Conservation (phyloP, 495 filamentous ascomycete genomes). For the Penicillium steckii region DNA sequence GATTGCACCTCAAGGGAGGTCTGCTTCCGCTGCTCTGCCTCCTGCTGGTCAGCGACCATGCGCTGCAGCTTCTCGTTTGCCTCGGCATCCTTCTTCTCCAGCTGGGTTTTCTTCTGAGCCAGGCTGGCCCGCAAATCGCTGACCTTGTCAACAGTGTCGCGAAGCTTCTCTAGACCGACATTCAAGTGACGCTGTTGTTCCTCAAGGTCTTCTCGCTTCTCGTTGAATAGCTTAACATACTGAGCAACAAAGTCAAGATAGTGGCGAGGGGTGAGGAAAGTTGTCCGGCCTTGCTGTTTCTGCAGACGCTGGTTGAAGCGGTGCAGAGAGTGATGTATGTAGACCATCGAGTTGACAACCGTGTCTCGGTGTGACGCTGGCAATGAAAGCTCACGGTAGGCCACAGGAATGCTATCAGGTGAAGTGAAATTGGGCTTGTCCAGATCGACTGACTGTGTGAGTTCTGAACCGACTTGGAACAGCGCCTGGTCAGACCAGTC, state of each 20-base stretch:
- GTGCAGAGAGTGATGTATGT: conserved; percentile 92
- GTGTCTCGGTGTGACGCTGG: conserved; percentile 87
- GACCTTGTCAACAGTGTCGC: conserved; percentile 97
- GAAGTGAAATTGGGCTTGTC: conserved; percentile 80
- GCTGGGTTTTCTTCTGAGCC: conserved; percentile 87
- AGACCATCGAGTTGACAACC: conserved; percentile 97
- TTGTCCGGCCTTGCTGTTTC: conserved; percentile 86
- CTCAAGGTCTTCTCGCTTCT: conserved; percentile 97
- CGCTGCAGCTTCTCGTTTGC: conserved; percentile 95
- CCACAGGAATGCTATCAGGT: conserved; percentile 89
- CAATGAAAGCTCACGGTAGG: conserved; percentile 79
- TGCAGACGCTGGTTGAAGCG: conserved; percentile 84
- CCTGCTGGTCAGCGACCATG: conserved; percentile 95
- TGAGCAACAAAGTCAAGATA: conserved; percentile 98
- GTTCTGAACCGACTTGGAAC: conserved; percentile 94
- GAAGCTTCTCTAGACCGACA: conserved; percentile 94
- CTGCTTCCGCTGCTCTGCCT: conserved; percentile 88
- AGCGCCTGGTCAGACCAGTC: conserved; percentile 99
- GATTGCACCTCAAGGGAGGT: conserved; percentile 85
- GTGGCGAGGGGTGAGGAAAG: conserved; percentile 92
- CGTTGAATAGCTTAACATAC: conserved; percentile 95
- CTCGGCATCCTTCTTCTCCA: conserved; percentile 90
- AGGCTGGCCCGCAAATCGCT: conserved; percentile 85
- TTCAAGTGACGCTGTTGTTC: conserved; percentile 98
- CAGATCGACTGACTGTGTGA: conserved; percentile 93